phyloP scores from a whole-genome alignment of 352 stramenopile species.

The Elongisporangium prolatum region DNA sequence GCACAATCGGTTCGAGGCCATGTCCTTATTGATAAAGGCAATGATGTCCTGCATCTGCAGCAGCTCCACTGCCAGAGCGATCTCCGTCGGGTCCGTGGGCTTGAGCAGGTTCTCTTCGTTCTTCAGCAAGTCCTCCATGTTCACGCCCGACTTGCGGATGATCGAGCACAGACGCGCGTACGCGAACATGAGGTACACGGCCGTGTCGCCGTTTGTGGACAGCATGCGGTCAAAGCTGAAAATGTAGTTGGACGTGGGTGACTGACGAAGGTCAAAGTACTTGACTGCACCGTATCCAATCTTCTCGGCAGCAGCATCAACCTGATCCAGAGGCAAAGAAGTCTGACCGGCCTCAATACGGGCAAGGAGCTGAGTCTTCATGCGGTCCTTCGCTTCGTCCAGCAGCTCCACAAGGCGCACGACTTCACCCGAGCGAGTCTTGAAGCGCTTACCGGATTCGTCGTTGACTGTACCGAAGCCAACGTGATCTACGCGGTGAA shows the following conservation, averaged over 20 bases:
- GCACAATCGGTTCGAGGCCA: constrained; percentile 97
- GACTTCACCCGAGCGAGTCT: constrained; percentile 97
- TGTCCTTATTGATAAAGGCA: constrained; percentile 90
- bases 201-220: constrained; percentile 98
- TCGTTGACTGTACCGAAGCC: constrained; percentile 87
- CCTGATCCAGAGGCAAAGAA: constrained; percentile 84
- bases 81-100: constrained; percentile 80
- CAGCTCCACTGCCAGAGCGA: constrained; percentile 92
- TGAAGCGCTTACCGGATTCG: constrained; percentile 93
- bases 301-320: constrained; percentile 91
- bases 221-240: constrained; percentile 99
- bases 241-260: constrained; percentile 97
- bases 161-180: constrained; percentile 98
- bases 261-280: constrained; percentile 99
- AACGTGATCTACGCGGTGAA: constrained; percentile 86
- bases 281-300: constrained; percentile 99
- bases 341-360: constrained; percentile 92
- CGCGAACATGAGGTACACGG: constrained; percentile 99
- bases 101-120: constrained; percentile 54
- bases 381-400: constrained; percentile 95
- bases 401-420: constrained; percentile 99
- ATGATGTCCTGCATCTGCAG: constrained; percentile 96
- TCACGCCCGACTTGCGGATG: constrained; percentile 91
- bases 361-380: constrained; percentile 91
- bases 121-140: constrained; percentile 66